phyloP scores from a whole-genome alignment of 2,329 filamentous ascomycete species.

The Calonectria hawksworthii region DNA sequence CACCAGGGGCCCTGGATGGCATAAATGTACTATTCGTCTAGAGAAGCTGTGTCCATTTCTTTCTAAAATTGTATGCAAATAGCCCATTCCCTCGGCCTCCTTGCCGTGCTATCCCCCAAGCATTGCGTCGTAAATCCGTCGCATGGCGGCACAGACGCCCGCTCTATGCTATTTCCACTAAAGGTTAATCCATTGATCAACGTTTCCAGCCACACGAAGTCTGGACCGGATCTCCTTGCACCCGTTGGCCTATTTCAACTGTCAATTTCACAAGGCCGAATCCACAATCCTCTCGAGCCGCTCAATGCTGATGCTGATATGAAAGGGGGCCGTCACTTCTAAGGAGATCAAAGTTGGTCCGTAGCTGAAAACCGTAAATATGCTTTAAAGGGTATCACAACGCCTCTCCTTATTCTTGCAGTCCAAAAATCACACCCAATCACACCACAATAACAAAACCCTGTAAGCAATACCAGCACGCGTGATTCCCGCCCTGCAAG shows the following conservation, averaged over 20 bases:
- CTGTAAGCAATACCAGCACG: background rate
- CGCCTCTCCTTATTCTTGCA: background rate
- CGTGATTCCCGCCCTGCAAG: background rate
- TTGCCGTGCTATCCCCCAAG: background rate
- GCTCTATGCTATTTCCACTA: background rate
- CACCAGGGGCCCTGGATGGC: background rate
- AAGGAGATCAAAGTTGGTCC: background rate
- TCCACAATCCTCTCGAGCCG: background rate
- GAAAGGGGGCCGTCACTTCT: background rate
- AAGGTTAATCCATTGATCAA: background rate
- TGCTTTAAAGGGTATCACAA: slow-evolving; percentile 4
- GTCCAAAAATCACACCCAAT: background rate
- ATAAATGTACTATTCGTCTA: background rate
- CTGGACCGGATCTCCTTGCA: background rate
- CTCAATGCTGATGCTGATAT: background rate
- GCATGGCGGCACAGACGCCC: background rate
- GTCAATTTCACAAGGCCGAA: background rate
- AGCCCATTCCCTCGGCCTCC: background rate
- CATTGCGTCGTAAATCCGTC: background rate
- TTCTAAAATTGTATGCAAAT: background rate
- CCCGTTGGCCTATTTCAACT: background rate
- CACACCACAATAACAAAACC: background rate
- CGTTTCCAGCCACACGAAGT: background rate
- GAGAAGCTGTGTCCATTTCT: no score
- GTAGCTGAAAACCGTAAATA: background rate